Base-by-base conservation (phyloP, 345 rosid genomes). In the Mallotus nudiflorus region DNA sequence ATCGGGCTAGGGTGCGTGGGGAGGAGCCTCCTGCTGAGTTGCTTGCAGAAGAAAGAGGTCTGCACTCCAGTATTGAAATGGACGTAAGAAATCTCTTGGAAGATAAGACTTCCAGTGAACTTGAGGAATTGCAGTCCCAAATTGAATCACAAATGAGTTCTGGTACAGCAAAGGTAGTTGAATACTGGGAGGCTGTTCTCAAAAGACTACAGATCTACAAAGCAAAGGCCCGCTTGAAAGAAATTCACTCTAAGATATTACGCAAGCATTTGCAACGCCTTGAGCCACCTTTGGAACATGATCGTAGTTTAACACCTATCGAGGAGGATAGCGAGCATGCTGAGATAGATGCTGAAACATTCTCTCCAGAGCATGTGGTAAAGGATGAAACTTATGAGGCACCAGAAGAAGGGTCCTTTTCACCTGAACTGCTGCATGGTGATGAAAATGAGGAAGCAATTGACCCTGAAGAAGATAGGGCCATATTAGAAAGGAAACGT, bases 151-250 rank as follows among this genome's bases (percentile, higher is more conserved):
- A 89, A 78, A 85, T 95, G 87, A 91, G 83, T 70, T 87, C 92
- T 71, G 97, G 99, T 52, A 83, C 93, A 5, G 99, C 97, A 0
- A 95, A 90, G 82, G 97, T 95, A 10, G 99, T 95, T 15, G 97
- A 92, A 82, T 95, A 91, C 73, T 94, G 98, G 98, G 97, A 94
- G 78, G 98, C 91, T 55, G 86, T 94, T 76, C 86, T 95, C 51
- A 92, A 87, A 75, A 90, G 99, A 56, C 92, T 95, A 37, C 88
- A 86, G 66, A 92, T 90, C 60, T 95, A 90, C 84, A 90, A 90
- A 69, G 97, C 97, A n/a, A 94, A 92, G 97, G 97, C 97, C 78
- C 82, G 92, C 75, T 80, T 94, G 87, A 94, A 86, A 78, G 98
- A 94, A 83, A 90, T 90, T 74, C 91, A 94, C 69, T 83, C 91